Base-by-base conservation (phyloP, 768 basidiomycete species). In the Boletales sp. region DNA sequence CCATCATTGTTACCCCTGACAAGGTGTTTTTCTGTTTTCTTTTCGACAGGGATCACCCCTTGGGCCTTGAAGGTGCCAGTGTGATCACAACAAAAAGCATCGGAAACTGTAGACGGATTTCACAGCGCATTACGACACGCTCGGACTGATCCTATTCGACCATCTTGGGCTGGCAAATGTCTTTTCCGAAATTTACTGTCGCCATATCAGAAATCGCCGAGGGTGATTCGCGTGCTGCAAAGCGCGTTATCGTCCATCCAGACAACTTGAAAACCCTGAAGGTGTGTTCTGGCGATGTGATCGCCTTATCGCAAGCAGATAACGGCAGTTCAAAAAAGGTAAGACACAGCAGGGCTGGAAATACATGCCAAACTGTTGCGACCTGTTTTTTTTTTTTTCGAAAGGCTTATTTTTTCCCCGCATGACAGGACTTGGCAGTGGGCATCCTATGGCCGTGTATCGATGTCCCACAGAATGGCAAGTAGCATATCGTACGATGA, bases 381-480 rank as follows among this genome's bases (percentile, higher is more conserved):
- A 40, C 30, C 50, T 44, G 14, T 46, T 25, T n/a, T n/a, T n/a
- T n/a, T n/a, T 49, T 35, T 48, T 39, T 50, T 51, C 45, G 17
- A 54, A 25, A n/a, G 55, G 48, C 43, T 58, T 35, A 58, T 57
- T 58, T 54, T 49, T 43, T 43, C 54, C 25, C 34, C 38, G 18
- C 44, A 41, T 57, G 55, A 54, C 60, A 86, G 84, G 67, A 74
- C 39, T 83, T 84, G 64, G 79, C 83, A 12, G 72, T 90, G 46
- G 90, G 89, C 6, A 70, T 83, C 41, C 76, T 79, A 57, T 91
- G 89, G 89, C 87, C 88, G n/a, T 86, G 84, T 35, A 59, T 76
- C 40, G 84, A 87, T 8, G 47, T 84, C 48, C 62, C 80, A 25
- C 74, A 74, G 45, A 78, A 82, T 53, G 71, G 89, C 86, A 65